Base-by-base conservation (phyloP, 345 rosid genomes). In the Populus alba region DNA sequence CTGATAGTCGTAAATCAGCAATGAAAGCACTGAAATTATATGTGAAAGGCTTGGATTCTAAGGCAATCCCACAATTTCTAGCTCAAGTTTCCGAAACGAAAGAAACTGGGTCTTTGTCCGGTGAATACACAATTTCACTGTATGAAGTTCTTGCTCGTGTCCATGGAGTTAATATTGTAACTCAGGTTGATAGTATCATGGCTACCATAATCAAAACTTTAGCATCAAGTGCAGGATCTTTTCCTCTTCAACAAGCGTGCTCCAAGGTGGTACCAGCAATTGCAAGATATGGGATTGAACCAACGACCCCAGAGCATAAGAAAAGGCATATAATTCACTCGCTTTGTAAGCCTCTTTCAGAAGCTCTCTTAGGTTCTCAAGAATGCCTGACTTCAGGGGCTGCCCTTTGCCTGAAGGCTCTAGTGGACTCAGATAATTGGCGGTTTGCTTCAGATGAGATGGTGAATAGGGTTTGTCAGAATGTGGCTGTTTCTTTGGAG, bases 231-330 rank as follows among this genome's bases (percentile, higher is more conserved):
- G 95, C 97, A 7, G 98, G 94, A 25, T 96, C 97, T 53, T 90
- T 96, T 82, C 94, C 97, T 73, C 97, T 96, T 77, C 98, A 94
- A 75, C 98, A 96, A 75, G 99, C 99, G 1, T 96, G 99, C 83
- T 91, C 99, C 10, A 94, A 91, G 82, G 99, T 96, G 65, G 91
- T 96, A 6, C 95, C 97, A 0, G 97, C 98, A 6, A 92, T 94
- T 78, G 97, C 99, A 7, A 88, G 95, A 71, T 94, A 94, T 38
- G 97, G 97, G 45, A 91, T 96, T 69, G 97, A 91, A 15, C 98
- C 91, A 1, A 86, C 93, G 15, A 89, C 89, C 15, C 89, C 83
- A 0, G 95, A 89, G 59, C 92, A 94, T 37, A 91, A 91, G 85
- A 96, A 89, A 77, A 84, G 89, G 76, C 81, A 78, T 45, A 90